phyloP scores from a whole-genome alignment of 768 basidiomycete species.

The Tricholoma bakamatsutake region DNA sequence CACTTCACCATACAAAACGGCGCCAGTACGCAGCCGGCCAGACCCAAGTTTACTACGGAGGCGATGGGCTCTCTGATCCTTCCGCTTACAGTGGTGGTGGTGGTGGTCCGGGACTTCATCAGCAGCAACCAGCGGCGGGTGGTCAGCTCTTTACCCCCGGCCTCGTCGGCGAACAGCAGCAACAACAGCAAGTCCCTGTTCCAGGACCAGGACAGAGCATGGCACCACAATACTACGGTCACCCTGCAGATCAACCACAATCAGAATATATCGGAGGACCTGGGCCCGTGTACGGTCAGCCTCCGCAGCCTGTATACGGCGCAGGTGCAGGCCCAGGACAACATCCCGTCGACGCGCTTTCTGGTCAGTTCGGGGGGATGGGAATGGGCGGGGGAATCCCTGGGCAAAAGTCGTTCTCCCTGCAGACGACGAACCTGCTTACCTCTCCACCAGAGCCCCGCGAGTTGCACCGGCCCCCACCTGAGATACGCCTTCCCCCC shows the following conservation, averaged over 20 bases:
- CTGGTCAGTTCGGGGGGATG: conserved; percentile 89
- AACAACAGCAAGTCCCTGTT: conserved; percentile 43
- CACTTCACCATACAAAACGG: conserved; percentile 53
- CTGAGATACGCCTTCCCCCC: conserved; percentile 85
- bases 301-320: conserved; percentile 29
- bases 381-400: conserved; percentile 40
- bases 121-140: conserved; percentile 31
- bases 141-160: conserved; percentile 85
- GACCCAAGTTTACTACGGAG: conserved; percentile 81
- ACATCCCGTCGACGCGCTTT: conserved; percentile 54
- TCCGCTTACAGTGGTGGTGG: conserved; percentile 23
- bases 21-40: conserved; percentile 94
- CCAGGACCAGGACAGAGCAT: background rate
- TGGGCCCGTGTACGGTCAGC: conserved; percentile 32
- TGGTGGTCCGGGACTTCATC: conserved; percentile 32
- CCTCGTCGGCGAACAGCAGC: conserved; percentile 62
- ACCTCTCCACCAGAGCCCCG: conserved; percentile 89
- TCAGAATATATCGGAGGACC: conserved; percentile 43
- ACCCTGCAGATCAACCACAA: conserved; percentile 31
- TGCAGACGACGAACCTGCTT: conserved; percentile 88
- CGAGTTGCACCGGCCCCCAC: conserved; percentile 75
- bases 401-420: conserved; percentile 69
- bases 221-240: conserved; percentile 32
- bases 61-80: conserved; percentile 40
- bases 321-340: conserved; percentile 24